Percentiles rank a stretch among this genome's conserved stretches.
These are phyloP conservation scores for Colletotrichum navitas DNA, from an alignment of 2,329 filamentous ascomycete genomes.

Conservation along the genomic window DNA sequence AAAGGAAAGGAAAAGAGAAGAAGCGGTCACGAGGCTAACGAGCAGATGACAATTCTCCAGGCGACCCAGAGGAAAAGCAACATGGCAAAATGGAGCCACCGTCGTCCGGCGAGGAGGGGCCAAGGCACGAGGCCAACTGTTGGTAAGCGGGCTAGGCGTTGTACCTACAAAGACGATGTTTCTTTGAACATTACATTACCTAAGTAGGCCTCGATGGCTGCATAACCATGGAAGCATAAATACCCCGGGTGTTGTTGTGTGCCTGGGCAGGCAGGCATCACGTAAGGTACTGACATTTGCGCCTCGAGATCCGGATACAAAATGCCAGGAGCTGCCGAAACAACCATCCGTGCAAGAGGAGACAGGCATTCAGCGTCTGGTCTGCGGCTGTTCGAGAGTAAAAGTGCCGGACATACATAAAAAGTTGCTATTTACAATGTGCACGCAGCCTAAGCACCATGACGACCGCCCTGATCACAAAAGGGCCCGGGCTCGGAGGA, in stretches of 20 bases:
- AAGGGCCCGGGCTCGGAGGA: constrained; percentile 26
- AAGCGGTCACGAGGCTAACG: constrained; percentile 14
- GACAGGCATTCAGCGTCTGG: neutral
- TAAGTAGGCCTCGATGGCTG: constrained; percentile 6
- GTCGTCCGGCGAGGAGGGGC: constrained; percentile 25
- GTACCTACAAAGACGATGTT: constrained; percentile 36
- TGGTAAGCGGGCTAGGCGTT: constrained; percentile 28
- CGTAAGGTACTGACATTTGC: neutral
- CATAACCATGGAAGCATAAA: neutral
- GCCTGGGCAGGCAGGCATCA: neutral
- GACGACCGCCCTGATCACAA: constrained; percentile 10
- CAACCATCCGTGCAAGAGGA: constrained; percentile 2
- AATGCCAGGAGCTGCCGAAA: constrained; percentile 7
- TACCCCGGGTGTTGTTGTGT: neutral
- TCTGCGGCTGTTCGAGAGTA: neutral
- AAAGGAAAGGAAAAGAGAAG: neutral
- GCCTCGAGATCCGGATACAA: neutral
- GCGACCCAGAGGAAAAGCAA: constrained; percentile 15
- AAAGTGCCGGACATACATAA: constrained; percentile 35
- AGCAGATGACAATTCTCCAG: constrained; percentile 23
- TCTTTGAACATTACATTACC: constrained; percentile 14
- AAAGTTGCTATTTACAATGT: constrained; percentile 39
- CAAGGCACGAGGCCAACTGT: constrained; percentile 35
- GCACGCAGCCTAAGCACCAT: constrained; percentile 33
- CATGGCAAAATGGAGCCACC: constrained; percentile 32